phyloP scores from a whole-genome alignment of 352 stramenopile species.

The Pseudoperonospora humuli region DNA sequence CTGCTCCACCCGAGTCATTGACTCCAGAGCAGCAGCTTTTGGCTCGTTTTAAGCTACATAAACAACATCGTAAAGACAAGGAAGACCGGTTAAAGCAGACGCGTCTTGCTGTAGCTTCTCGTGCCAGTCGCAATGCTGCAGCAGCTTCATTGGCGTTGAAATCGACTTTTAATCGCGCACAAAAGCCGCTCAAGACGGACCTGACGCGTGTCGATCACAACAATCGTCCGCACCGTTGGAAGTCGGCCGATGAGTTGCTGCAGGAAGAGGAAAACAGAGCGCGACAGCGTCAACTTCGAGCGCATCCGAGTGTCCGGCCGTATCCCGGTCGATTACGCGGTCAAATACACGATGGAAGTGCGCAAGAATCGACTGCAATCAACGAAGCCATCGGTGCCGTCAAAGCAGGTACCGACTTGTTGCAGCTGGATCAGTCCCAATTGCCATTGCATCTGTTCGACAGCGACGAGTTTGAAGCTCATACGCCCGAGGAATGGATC shows the following conservation, averaged over 20 bases:
- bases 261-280: constrained; percentile 52
- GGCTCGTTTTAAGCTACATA: constrained; percentile 71
- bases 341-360: too few species aligned
- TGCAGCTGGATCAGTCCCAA: constrained; percentile 88
- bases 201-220: constrained; percentile 83
- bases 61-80: constrained; percentile 63
- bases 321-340: too few species aligned
- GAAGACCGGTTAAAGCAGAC: too few species aligned
- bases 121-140: constrained; percentile 22
- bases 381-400: too few species aligned
- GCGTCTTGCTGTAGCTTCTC: too few species aligned
- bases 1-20: constrained; percentile 5
- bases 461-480: constrained; percentile 76
- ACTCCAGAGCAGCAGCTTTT: constrained; percentile 53
- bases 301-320: too few species aligned
- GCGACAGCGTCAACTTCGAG: constrained; percentile 55
- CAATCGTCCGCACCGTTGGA: constrained; percentile 82
- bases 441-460: constrained; percentile 88
- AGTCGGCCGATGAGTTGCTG: constrained; percentile 56
- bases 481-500: constrained; percentile 74
- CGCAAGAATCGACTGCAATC: too few species aligned
- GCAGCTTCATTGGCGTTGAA: background rate
- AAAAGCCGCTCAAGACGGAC: constrained; percentile 28
- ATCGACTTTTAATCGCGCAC: constrained; percentile 1
- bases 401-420: too few species aligned